Conservation (phyloP, 176 grass and related monocot genomes). For the Eleusine indica region DNA sequence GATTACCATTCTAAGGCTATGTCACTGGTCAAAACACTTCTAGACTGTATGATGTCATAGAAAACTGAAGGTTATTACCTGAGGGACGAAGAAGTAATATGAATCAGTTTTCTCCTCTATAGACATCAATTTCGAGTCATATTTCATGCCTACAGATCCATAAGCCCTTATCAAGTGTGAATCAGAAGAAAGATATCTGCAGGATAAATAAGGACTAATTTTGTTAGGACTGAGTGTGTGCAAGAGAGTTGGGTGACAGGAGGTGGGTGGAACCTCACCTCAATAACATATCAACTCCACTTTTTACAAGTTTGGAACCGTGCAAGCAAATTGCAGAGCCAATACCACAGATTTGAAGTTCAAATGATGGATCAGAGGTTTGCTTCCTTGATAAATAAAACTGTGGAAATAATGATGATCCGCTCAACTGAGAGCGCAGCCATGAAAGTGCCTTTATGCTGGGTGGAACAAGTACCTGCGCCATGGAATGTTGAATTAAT, state of each 20-base stretch:
- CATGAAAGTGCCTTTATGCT: conserved; percentile 75
- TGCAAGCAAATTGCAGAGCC: conserved; percentile 68
- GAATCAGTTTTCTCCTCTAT: conserved; percentile 55
- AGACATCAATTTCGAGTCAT: conserved; percentile 31
- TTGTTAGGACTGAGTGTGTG: background rate
- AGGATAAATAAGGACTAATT: conserved; percentile 36
- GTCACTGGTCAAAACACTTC: conserved; percentile 24
- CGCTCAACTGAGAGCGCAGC: conserved; percentile 60
- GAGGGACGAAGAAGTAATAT: conserved; percentile 89
- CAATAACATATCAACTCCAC: conserved; percentile 58
- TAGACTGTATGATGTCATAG: background rate
- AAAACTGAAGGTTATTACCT: conserved; percentile 57
- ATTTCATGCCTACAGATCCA: conserved; percentile 70
- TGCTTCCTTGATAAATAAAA: conserved; percentile 66
- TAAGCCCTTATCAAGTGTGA: conserved; percentile 72
- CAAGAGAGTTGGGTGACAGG: background rate
- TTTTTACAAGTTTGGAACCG: conserved; percentile 47
- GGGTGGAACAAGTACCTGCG: conserved; percentile 78
- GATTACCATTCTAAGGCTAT: conserved; percentile 15
- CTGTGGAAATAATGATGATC: conserved; percentile 72
- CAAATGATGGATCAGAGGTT: conserved; percentile 31
- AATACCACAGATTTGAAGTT: conserved; percentile 67
- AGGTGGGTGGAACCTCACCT: conserved; percentile 39
- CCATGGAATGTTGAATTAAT: conserved; percentile 31
- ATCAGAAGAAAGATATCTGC: conserved; percentile 80